Percentiles rank a stretch among this genome's conserved stretches.
Conservation (phyloP, 176 grass and related monocot species). For the Juncus inflexus region DNA sequence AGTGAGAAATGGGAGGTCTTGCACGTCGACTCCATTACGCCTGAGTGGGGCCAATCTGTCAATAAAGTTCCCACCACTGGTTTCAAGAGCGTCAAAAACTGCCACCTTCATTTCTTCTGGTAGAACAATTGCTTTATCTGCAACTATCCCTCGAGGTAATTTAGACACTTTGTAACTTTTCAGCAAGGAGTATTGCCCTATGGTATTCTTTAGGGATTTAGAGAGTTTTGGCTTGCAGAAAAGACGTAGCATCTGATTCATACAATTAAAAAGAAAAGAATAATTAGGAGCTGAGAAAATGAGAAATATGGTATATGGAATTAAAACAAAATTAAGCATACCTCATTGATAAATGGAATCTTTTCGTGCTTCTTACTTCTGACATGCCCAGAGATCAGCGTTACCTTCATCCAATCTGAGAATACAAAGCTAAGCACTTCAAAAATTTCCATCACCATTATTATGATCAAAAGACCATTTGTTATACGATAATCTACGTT, state of each 20-base stretch:
- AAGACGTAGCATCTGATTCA: neutral
- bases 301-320: neutral
- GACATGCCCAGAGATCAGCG: neutral
- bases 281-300: neutral
- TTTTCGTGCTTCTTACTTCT: neutral
- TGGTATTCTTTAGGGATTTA: neutral
- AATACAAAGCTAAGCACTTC: constrained; percentile 38
- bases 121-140: neutral
- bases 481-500: constrained; percentile 36
- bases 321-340: neutral
- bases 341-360: neutral
- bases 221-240: neutral
- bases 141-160: neutral
- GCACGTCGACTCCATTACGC: neutral
- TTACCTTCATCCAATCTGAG: constrained; percentile 44
- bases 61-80: too few relatives aligned
- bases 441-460: constrained; percentile 32
- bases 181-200: constrained; percentile 14
- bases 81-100: constrained; percentile 1
- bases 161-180: neutral
- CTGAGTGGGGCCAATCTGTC: too few relatives aligned
- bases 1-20: neutral
- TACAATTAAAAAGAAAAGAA: neutral
- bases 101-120: neutral
- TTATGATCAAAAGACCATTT: constrained; percentile 24